These are phyloP conservation scores for Citrullus mucosospermus DNA, from an alignment of 306 rosid species.

Conservation along the genomic window DNA sequence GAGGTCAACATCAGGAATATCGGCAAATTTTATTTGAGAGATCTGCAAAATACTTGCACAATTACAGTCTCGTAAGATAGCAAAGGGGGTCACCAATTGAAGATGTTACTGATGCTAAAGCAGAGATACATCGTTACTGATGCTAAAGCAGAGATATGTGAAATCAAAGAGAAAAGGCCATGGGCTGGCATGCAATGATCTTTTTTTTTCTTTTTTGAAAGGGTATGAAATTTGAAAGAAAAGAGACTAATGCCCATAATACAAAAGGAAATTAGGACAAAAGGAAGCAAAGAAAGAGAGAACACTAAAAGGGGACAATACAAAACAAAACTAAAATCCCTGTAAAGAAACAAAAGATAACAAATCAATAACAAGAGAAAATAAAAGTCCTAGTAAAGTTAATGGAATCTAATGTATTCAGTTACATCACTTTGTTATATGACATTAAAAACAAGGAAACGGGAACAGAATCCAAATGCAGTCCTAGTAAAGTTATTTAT, in stretches of 20 bases:
- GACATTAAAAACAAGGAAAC: background rate
- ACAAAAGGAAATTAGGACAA: too few species aligned
- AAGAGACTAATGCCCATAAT: too few species aligned
- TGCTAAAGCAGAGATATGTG: background rate
- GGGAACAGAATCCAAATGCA: background rate
- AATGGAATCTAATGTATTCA: background rate
- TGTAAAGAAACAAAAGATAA: too few species aligned
- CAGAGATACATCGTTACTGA: background rate
- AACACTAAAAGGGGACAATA: too few species aligned
- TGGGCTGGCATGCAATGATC: background rate
- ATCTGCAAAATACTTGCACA: constrained; percentile 42
- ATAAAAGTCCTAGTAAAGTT: too few species aligned
- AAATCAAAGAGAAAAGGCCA: background rate
- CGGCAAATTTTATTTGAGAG: constrained; percentile 67
- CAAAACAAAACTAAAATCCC: too few species aligned
- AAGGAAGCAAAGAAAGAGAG: too few species aligned
- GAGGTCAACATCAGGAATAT: constrained; percentile 81
- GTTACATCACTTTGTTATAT: background rate
- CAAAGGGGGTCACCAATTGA: background rate
- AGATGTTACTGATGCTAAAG: background rate
- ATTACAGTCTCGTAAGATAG: background rate
- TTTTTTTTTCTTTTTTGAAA: too few species aligned
- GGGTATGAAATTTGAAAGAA: too few species aligned
- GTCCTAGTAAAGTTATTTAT: background rate
- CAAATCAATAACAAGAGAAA: too few species aligned